Conservation (phyloP, 139 green algal species). For the Eudorina sp. region DNA sequence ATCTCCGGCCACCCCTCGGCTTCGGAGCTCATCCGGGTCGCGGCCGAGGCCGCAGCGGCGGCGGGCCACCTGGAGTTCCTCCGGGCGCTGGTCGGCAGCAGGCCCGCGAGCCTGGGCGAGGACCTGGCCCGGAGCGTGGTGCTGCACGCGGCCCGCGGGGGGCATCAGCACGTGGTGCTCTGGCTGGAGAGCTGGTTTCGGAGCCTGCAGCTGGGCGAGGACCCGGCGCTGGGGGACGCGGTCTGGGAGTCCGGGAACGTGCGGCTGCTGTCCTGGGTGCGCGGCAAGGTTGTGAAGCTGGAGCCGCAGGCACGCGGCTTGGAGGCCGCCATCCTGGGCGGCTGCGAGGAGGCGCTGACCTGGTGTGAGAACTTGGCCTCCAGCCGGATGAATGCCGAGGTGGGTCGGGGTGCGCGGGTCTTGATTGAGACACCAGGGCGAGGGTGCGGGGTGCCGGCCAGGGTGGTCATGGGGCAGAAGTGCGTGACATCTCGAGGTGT, state of each 20-base stretch:
- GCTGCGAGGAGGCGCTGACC: neutral
- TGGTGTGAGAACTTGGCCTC: neutral
- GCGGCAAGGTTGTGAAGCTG: neutral
- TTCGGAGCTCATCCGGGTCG: neutral
- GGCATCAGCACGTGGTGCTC: neutral
- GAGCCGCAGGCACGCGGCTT: neutral
- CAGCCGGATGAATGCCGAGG: neutral
- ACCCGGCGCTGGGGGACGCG: neutral
- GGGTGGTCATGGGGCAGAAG: neutral
- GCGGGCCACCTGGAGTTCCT: neutral
- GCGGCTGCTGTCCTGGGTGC: neutral
- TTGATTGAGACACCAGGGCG: neutral
- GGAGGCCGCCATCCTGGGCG: neutral
- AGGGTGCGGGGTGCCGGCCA: neutral
- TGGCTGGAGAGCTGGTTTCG: neutral
- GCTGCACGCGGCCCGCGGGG: neutral
- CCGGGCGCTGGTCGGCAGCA: neutral
- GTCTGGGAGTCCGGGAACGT: neutral
- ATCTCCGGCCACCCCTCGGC: neutral
- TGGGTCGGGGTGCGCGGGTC: neutral
- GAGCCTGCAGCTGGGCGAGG: neutral
- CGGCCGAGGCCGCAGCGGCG: neutral
- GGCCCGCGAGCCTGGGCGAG: neutral
- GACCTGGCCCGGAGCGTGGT: neutral
- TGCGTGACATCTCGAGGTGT: neutral